A percentile compares a stretch with the other conserved stretches of the same genome.
Evolutionary conservation across 495 filamentous ascomycete species (phyloP).

Genomic region (Trichoderma asperelloides): DNA sequence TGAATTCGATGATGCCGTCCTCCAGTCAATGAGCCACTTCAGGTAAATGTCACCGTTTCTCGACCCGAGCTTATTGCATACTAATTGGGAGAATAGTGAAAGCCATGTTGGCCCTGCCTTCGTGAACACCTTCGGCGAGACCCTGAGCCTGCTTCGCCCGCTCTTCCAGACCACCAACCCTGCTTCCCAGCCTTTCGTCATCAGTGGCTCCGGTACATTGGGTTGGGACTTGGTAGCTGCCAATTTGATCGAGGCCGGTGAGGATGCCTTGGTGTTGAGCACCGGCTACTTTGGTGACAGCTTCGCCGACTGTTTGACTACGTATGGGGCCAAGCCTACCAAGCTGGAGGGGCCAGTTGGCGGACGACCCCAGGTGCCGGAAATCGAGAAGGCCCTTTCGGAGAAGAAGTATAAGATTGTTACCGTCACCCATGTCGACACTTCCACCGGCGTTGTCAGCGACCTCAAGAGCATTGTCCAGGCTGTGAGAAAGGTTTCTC

Average conservation of each 20-base stretch:
- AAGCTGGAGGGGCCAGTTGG: slow-evolving; percentile 86
- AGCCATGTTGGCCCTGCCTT: slow-evolving; percentile 84
- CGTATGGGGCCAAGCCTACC: slow-evolving; percentile 82
- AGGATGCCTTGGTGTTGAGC: slow-evolving; percentile 86
- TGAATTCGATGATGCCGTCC: slow-evolving; percentile 96
- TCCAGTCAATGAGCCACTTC: slow-evolving; percentile 91
- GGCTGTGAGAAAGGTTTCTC: slow-evolving; percentile 75
- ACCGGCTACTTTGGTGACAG: slow-evolving; percentile 96
- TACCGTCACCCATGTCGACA: slow-evolving; percentile 95
- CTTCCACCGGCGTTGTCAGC: slow-evolving; percentile 87
- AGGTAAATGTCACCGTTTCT: slow-evolving; percentile 43
- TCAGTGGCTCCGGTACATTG: slow-evolving; percentile 89
- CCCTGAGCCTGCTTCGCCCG: slow-evolving; percentile 76
- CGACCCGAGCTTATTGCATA: background rate
- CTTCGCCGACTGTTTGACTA: slow-evolving; percentile 82
- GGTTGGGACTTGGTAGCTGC: slow-evolving; percentile 94
- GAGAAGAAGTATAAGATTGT: slow-evolving; percentile 85
- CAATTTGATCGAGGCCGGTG: slow-evolving; percentile 79
- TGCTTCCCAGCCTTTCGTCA: slow-evolving; percentile 78
- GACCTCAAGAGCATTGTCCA: slow-evolving; percentile 79
- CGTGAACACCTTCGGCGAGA: slow-evolving; percentile 84
- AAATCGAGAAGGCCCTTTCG: slow-evolving; percentile 78
- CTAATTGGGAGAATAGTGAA: slow-evolving; percentile 53
- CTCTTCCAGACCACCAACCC: slow-evolving; percentile 83
- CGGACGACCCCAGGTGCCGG: slow-evolving; percentile 73